phyloP scores from a whole-genome alignment of 805 yeast genomes.

The Kuraishia borneana region DNA sequence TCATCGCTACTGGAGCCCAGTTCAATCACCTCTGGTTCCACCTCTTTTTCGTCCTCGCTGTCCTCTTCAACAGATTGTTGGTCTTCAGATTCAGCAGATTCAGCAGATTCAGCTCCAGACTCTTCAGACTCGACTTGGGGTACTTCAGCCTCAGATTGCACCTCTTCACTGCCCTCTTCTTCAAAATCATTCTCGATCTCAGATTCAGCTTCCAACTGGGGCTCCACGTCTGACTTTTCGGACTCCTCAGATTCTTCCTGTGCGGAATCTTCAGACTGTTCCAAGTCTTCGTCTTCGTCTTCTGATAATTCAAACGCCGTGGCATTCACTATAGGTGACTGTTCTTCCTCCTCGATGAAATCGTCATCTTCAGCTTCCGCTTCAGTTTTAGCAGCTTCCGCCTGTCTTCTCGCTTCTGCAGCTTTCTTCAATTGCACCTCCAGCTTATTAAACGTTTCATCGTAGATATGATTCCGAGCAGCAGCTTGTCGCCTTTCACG shows the following conservation, averaged over 20 bases:
- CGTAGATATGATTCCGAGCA: background rate
- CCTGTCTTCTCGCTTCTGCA: constrained; percentile 9
- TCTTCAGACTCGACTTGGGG: too few species aligned
- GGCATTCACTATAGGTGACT: background rate
- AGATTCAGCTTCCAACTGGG: background rate
- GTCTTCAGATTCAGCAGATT: background rate
- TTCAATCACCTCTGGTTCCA: background rate
- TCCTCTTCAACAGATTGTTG: background rate
- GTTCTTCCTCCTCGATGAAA: too few species aligned
- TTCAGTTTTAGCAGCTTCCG: constrained; percentile 15
- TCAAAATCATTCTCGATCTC: background rate
- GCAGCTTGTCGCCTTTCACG: constrained; percentile 12
- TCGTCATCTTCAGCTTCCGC: constrained; percentile 15
- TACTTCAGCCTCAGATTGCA: background rate
- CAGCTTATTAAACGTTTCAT: constrained; percentile 2
- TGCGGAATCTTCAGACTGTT: constrained; percentile 3
- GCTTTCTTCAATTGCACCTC: constrained; percentile 2
- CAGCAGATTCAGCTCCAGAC: background rate
- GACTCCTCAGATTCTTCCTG: constrained; percentile 4
- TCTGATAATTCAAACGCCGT: background rate
- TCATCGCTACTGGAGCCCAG: constrained; percentile 1
- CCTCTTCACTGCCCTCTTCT: background rate
- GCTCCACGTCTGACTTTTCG: background rate
- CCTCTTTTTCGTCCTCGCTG: background rate
- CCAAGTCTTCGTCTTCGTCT: constrained; percentile 1